A percentile compares a stretch with the other conserved stretches of the same genome.
Conservation (phyloP, 2,329 filamentous ascomycete genomes). For the Dothistroma septosporum region DNA sequence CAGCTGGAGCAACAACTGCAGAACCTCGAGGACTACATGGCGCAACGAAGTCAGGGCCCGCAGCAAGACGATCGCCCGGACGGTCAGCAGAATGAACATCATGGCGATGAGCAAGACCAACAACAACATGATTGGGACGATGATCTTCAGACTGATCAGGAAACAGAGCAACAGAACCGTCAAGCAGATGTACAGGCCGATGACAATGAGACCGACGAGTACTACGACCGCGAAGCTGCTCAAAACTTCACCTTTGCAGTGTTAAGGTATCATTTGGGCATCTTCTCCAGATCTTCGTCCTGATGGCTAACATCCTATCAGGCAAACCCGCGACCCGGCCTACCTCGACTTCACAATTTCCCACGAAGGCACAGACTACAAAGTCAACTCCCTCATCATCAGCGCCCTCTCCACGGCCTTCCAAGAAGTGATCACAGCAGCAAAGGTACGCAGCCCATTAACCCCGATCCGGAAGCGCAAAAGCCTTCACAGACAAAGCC, state of each 20-base stretch:
- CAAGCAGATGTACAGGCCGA: background rate
- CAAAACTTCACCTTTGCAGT: background rate
- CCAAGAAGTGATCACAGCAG: constrained; percentile 3
- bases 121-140: background rate
- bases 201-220: background rate
- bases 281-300: background rate
- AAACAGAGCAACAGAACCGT: background rate
- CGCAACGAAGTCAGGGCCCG: background rate
- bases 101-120: background rate
- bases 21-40: background rate
- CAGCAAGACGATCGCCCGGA: background rate
- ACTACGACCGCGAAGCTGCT: background rate
- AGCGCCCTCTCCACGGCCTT: constrained; percentile 11
- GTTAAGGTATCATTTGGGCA: background rate
- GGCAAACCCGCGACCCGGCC: background rate
- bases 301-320: background rate
- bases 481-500: background rate
- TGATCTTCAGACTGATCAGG: background rate
- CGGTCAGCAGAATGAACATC: background rate
- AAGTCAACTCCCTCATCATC: constrained; percentile 8
- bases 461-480: background rate
- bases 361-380: constrained; percentile 6
- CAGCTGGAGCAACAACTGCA: background rate
- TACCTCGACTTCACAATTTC: constrained; percentile 11
- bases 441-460: background rate